These are phyloP conservation scores for Calocera cornea DNA, from an alignment of 768 basidiomycete genomes.

Conservation along the genomic window DNA sequence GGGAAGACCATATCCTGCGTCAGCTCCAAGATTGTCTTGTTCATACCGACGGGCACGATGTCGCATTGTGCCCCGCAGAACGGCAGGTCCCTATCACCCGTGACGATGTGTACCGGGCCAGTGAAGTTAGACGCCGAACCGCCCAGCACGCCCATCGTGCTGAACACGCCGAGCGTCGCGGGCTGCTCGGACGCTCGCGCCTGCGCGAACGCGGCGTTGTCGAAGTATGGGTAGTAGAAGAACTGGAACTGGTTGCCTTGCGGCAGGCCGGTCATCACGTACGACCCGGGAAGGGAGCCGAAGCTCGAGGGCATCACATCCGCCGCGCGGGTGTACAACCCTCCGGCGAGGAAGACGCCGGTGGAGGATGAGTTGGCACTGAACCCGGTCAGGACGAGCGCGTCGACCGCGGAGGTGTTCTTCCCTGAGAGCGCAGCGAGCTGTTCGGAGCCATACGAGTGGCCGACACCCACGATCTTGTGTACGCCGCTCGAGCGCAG, in stretches of 20 bases:
- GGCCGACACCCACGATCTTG: constrained; percentile 27
- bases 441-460: constrained; percentile 15
- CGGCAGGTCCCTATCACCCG: neutral
- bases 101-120: constrained; percentile 14
- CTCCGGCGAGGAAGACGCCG: neutral
- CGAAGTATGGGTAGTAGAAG: constrained; percentile 14
- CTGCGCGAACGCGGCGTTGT: constrained; percentile 6
- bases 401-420: neutral
- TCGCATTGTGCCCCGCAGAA: constrained; percentile 15
- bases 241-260: constrained; percentile 13
- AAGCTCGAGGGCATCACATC: neutral
- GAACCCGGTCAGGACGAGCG: constrained; percentile 1
- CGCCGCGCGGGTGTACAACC: neutral
- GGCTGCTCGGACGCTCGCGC: constrained; percentile 10
- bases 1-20: constrained; percentile 10
- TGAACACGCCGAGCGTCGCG: constrained; percentile 13
- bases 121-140: constrained; percentile 10
- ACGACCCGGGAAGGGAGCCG: neutral
- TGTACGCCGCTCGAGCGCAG: constrained; percentile 13
- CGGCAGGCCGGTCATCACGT: constrained; percentile 6
- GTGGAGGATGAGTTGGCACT: neutral
- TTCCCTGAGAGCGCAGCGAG: neutral
- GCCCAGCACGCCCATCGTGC: constrained; percentile 7
- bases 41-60: constrained; percentile 7
- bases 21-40: constrained; percentile 9